These are phyloP conservation scores for Neurospora sp. DNA, from an alignment of 2,329 filamentous ascomycete species.

Conservation along the genomic window DNA sequence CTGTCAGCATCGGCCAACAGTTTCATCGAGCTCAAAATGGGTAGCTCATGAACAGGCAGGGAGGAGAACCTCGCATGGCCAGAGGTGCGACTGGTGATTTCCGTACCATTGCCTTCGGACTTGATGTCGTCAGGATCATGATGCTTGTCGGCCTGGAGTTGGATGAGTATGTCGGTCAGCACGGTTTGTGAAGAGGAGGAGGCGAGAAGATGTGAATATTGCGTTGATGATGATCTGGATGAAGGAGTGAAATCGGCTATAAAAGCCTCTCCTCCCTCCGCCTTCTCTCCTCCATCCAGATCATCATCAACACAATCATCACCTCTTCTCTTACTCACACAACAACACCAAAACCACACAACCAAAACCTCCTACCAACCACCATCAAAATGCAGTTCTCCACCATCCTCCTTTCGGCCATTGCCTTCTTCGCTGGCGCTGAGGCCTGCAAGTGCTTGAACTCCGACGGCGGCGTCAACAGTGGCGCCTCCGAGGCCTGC, in stretches of 20 bases:
- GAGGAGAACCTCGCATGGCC: not conserved
- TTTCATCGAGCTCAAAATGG: not conserved
- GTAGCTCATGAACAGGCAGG: not conserved
- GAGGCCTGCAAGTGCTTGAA: not conserved
- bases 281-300: not conserved
- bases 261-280: not conserved
- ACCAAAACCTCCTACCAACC: not conserved
- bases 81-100: not conserved
- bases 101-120: not conserved
- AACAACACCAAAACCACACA: not conserved
- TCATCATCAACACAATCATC: not conserved
- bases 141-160: not conserved
- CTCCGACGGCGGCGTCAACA: not conserved
- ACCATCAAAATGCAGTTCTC: not conserved
- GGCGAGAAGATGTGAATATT: not conserved
- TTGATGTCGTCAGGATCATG: not conserved
- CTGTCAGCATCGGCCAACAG: not conserved
- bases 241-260: not conserved
- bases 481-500: not conserved
- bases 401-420: not conserved
- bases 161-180: not conserved
- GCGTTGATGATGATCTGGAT: not conserved
- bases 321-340: not conserved
- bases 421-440: not conserved
- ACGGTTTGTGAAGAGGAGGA: not conserved